Evolutionary conservation across 768 basidiomycete species (phyloP).

Genomic region (Gloeophyllum trabeum): DNA sequence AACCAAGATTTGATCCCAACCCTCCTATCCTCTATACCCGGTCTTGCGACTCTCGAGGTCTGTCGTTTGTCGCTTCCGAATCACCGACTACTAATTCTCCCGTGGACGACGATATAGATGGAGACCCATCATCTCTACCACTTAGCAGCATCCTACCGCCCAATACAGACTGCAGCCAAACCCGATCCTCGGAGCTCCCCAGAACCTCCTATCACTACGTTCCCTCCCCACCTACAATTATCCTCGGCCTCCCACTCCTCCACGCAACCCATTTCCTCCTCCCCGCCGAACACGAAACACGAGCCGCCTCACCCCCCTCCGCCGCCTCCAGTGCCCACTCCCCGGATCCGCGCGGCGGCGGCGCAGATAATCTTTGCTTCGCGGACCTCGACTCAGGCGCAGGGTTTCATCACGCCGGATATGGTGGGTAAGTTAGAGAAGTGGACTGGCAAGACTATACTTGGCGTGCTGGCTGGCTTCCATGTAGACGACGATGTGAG

Average conservation of each 20-base stretch:
- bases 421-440: conserved; percentile 47
- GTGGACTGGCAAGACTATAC: conserved; percentile 49
- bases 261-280: background rate
- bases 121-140: conserved; percentile 78
- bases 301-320: conserved; percentile 5
- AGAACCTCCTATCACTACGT: conserved; percentile 10
- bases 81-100: conserved; percentile 1
- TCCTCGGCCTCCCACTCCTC: background rate
- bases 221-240: background rate
- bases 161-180: no score
- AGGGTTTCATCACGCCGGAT: conserved; percentile 65
- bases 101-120: conserved; percentile 42
- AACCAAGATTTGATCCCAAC: conserved; percentile 53
- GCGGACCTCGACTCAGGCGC: conserved; percentile 51
- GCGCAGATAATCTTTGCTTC: conserved; percentile 80
- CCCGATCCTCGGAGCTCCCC: no score
- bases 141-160: conserved; percentile 62
- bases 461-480: conserved; percentile 37
- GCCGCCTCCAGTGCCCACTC: conserved; percentile 7
- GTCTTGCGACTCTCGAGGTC: conserved; percentile 65
- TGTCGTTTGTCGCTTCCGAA: conserved; percentile 7
- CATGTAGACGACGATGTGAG: conserved; percentile 33
- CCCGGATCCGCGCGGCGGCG: conserved; percentile 60
- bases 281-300: conserved; percentile 1
- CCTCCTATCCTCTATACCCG: conserved; percentile 35